Evolutionary conservation across 2,329 filamentous ascomycete species (phyloP), one percentile per base, ranked within the genome.

Genomic region (Apiospora rasikravindrae): DNA sequence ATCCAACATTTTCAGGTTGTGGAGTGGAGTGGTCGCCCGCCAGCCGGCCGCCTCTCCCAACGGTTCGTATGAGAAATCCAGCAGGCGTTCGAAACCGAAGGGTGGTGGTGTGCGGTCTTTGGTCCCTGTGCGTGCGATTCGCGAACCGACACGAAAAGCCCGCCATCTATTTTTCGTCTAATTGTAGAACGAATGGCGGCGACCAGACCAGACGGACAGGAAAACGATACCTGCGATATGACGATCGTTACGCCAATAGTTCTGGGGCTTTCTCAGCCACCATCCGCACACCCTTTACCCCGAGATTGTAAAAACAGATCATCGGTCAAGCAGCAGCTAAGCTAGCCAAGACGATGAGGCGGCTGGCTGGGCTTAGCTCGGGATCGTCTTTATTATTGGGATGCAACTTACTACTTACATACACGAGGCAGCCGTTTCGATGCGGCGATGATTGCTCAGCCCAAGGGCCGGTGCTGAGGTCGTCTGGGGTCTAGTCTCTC

Each of bases 281-380:
- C 7, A 0, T 22, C 22, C 8, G 2, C 44, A 10, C 45, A n/a
- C 4, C 57, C 26, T 29, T 33, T 24, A 3, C 53, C 53, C 29
- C 29, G 33, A 37, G 57, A 40, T 40, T 33, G 13, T 64, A 64
- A 64, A 64, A 64, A 64, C 33, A 40, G 57, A 64, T 64, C 57
- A 64, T 64, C 57, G 57, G 57, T 40, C 29, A 40, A 40, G n/a
- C 11, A 64, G 57, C 11, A 4, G 53, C 22, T 24, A 7, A 24
- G 33, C 33, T 40, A 64, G 19, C 45, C n/a, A n/a, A 19, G 5
- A 13, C 5, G 53, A n/a, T 37, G 53, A 37, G 29, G 57, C 57
- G 49, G 49, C 33, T 64, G 33, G 33, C n/a, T n/a, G n/a, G n/a
- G n/a, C n/a, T n/a, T n/a, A n/a, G n/a, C n/a, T n/a, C n/a, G 57